These are phyloP conservation scores for Ceratobasidium sp. DNA, from an alignment of 1,284 basidiomycete species.

Conservation along the genomic window DNA sequence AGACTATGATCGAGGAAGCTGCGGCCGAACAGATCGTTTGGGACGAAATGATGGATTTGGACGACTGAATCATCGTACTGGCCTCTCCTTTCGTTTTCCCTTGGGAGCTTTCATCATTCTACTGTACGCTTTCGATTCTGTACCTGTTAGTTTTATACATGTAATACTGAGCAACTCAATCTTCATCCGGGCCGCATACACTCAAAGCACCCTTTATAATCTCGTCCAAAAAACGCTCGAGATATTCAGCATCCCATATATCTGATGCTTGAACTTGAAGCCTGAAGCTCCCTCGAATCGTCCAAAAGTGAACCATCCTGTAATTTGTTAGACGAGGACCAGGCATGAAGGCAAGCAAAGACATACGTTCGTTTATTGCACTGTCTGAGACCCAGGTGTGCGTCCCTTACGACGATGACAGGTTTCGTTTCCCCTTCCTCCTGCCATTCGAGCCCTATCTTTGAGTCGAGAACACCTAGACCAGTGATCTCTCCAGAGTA, in stretches of 20 bases:
- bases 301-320: slow-evolving; percentile 22
- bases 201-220: slow-evolving; percentile 24
- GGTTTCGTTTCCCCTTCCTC: background rate
- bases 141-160: slow-evolving; percentile 13
- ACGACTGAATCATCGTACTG: slow-evolving; percentile 10
- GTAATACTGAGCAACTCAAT: background rate
- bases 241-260: slow-evolving; percentile 23
- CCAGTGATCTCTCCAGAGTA: slow-evolving; percentile 6
- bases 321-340: background rate
- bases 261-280: slow-evolving; percentile 30
- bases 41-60: slow-evolving; percentile 38
- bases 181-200: slow-evolving; percentile 4
- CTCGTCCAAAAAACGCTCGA: slow-evolving; percentile 22
- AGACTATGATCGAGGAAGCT: background rate
- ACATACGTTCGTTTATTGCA: slow-evolving; percentile 19
- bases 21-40: slow-evolving; percentile 27
- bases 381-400: slow-evolving; percentile 25
- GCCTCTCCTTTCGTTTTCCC: background rate
- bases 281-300: slow-evolving; percentile 4
- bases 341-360: background rate
- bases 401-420: background rate
- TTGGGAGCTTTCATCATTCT: background rate
- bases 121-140: background rate
- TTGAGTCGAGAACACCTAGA: slow-evolving; percentile 12
- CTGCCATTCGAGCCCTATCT: slow-evolving; percentile 3